Base-by-base conservation (phyloP, 805 yeast species). In the Metschnikowia similis region DNA sequence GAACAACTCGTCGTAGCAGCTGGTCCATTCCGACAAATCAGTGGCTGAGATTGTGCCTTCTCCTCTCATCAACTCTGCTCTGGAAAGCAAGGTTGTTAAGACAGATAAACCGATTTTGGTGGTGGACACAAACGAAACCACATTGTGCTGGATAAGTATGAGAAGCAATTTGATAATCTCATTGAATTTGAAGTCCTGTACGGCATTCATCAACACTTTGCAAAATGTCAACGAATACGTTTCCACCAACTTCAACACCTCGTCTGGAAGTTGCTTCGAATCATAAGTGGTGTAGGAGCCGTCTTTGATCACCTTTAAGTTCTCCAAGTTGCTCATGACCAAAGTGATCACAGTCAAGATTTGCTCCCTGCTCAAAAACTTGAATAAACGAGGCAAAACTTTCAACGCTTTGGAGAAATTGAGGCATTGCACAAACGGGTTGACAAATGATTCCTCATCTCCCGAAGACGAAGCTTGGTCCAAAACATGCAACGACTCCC, bases 41-140 rank as follows among this genome's bases (percentile, higher is more conserved):
- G 79, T 77, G 4, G 80, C 82, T 35, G 75, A 74, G 56, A 68
- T 80, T 57, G 64, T 71, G 28, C 83, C 83, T 63, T 91, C 96
- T 65, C 95, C 97, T 62, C 85, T 85, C 61, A 92, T 86, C 60
- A 91, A 80, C 66, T 92, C 97, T 32, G 96, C 92, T 61, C 97
- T 82, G 4, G 97, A 89, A 50, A 91, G 82, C 54, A 92, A 74
- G n/a, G 95, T 88, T 0, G 97, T 92, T 48, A 92, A 79, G 49
- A 92, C 74, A 10, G 96, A 85, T 59, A 90, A 79, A 17, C 98
- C 97, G 56, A 89, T 79, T 67, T 87, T 88, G 41, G 85, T 79
- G 4, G 85, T 79, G 4, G 81, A 72, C n/a, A 82, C 76, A 81
- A 87, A 65, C 8, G 87, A 77, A 34, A 85, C 82, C 59, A 84